Percentiles rank a stretch among this genome's conserved stretches.
phyloP scores from a whole-genome alignment of 169 alveolate species.

The Fabrea salina region DNA sequence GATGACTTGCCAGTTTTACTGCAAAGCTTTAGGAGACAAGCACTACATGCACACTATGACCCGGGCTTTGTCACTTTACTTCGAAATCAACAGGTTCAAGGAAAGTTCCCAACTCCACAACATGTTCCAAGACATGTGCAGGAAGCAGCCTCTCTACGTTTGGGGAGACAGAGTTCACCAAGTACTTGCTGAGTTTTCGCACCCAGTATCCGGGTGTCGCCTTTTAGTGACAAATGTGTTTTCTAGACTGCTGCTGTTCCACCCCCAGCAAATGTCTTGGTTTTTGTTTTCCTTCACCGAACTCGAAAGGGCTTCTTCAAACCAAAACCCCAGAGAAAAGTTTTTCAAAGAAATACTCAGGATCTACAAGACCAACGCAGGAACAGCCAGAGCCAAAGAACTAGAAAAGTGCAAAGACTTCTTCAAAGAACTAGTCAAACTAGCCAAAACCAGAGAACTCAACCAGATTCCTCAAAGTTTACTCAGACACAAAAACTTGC shows the following conservation, averaged over 20 bases:
- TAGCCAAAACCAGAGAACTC: background rate
- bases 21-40: background rate
- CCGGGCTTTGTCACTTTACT: background rate
- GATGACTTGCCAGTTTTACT: background rate
- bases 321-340: background rate
- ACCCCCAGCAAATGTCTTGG: slow-evolving; percentile 17
- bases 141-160: background rate
- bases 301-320: background rate
- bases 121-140: background rate
- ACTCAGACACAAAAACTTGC: background rate
- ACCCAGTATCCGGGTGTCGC: background rate
- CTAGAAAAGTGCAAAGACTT: background rate
- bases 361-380: background rate
- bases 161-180: slow-evolving; percentile 17
- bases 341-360: background rate
- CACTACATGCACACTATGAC: background rate
- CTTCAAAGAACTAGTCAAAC: background rate
- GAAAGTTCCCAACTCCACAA: background rate
- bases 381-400: background rate
- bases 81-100: background rate
- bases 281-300: background rate
- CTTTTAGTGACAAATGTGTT: background rate
- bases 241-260: background rate
- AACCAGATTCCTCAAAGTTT: background rate
- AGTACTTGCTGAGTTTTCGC: background rate